A percentile compares a stretch with the other conserved stretches of the same genome.
These are phyloP conservation scores for Diversispora eburnea DNA, from an alignment of 192 early-diverging fungal species.

Conservation along the genomic window DNA sequence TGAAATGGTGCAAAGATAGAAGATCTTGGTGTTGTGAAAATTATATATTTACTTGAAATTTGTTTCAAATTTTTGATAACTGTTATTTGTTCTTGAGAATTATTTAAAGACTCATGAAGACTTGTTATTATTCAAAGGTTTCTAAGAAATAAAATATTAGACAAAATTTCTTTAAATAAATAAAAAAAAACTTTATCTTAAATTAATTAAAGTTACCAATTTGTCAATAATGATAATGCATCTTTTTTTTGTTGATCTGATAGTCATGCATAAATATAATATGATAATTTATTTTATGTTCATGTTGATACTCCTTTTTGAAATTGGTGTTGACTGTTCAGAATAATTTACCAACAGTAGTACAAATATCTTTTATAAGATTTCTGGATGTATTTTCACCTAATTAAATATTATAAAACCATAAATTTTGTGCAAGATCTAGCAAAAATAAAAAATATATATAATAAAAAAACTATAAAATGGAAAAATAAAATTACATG, in stretches of 20 bases:
- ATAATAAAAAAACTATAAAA: neutral
- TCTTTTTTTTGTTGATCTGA: neutral
- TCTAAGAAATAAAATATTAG: neutral
- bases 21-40: neutral
- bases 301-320: too few relatives aligned
- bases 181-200: neutral
- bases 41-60: neutral
- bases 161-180: neutral
- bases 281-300: neutral
- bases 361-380: too few relatives aligned
- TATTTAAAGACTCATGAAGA: neutral
- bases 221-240: neutral
- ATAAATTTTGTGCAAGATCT: too few relatives aligned
- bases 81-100: neutral
- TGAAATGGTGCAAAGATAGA: neutral
- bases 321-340: too few relatives aligned
- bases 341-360: too few relatives aligned
- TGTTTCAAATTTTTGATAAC: neutral
- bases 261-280: neutral
- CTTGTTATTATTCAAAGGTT: neutral
- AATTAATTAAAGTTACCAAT: neutral
- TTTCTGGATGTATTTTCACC: too few relatives aligned
- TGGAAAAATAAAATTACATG: neutral
- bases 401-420: too few relatives aligned
- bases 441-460: neutral